Percentiles rank a stretch among this genome's conserved stretches.
These are phyloP conservation scores for Tanozyma kutaoensis DNA, from an alignment of 805 yeast species.

Conservation along the genomic window DNA sequence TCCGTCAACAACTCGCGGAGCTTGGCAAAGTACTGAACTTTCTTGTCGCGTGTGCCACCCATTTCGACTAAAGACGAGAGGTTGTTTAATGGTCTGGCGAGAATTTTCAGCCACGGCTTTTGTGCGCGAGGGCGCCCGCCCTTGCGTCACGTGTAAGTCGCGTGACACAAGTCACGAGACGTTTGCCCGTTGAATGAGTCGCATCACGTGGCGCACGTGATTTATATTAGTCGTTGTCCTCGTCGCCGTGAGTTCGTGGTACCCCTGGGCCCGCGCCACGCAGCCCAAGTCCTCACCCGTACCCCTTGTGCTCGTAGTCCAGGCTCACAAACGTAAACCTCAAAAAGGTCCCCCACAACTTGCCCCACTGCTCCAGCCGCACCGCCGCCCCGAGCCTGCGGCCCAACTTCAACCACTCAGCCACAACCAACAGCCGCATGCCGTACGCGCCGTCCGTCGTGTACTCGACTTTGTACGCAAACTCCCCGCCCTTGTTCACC, in stretches of 20 bases:
- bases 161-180: no score
- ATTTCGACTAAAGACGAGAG: constrained; percentile 66
- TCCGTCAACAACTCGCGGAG: constrained; percentile 92
- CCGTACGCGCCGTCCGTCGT: constrained; percentile 50
- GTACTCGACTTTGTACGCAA: constrained; percentile 55
- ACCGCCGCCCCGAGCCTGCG: constrained; percentile 35
- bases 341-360: constrained; percentile 43
- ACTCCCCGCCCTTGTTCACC: constrained; percentile 33
- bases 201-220: no score
- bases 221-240: no score
- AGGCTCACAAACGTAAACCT: constrained; percentile 51
- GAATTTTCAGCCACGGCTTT: no score
- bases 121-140: no score
- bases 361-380: constrained; percentile 11
- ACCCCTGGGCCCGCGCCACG: no score
- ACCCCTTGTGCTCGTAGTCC: constrained; percentile 44
- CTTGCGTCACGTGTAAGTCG: no score
- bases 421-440: constrained; percentile 42
- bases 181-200: no score
- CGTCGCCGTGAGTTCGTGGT: no score
- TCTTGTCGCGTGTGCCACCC: constrained; percentile 99
- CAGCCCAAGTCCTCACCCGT: no score
- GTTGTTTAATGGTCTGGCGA: no score
- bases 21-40: constrained; percentile 88
- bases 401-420: constrained; percentile 50